Evolutionary conservation across 805 yeast species (phyloP), one percentile per base, ranked within the genome.

Genomic region (Isabelozyma pseudorhagii): DNA sequence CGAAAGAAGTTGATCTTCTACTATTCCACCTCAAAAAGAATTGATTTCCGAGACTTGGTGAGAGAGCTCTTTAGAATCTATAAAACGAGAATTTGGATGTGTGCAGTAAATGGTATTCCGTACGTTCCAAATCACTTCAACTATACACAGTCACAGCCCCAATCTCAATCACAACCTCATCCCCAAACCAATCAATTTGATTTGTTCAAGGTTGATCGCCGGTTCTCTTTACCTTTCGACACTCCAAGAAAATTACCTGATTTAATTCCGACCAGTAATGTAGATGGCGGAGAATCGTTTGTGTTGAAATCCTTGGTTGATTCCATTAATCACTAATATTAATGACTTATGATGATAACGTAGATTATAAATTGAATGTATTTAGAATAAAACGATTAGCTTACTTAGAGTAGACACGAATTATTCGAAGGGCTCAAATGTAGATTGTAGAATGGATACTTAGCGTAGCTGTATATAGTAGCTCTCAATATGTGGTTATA

Each of bases 81-180:
- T 71, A 87, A 87, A 67, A 86, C 92, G 0, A 74, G 93, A 59
- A 87, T 87, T 54, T 88, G 96, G 94, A 70, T 88, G 67, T 85
- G 92, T 74, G 92, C 94, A 0, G 87, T 86, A 27, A 64, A 56
- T 44, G 79, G 78, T 3, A 57, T 67, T 27, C 77, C 78, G 1
- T 69, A 60, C 45, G 53, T 51, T 25, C 53, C 47, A 11, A 43
- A 49, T 21, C 48, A 46, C 10, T 21, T 49, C 42, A 42, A 48
- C 18, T 38, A 28, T 31, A 4, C 39, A 13, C 36, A 47, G 21
- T 41, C 45, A 44, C 14, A 29, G 21, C 40, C 15, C 34, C n/a
- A 43, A 25, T 38, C 11, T 44, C 40, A 38, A 38, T 17, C 40
- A 5, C 40, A 14, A 15, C 5, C 11, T 8, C 40, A 11, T 3